Percentiles rank a stretch among this genome's conserved stretches.
These are phyloP conservation scores for Lobosporangium transversale DNA, from an alignment of 192 early-diverging fungal genomes.

Conservation along the genomic window DNA sequence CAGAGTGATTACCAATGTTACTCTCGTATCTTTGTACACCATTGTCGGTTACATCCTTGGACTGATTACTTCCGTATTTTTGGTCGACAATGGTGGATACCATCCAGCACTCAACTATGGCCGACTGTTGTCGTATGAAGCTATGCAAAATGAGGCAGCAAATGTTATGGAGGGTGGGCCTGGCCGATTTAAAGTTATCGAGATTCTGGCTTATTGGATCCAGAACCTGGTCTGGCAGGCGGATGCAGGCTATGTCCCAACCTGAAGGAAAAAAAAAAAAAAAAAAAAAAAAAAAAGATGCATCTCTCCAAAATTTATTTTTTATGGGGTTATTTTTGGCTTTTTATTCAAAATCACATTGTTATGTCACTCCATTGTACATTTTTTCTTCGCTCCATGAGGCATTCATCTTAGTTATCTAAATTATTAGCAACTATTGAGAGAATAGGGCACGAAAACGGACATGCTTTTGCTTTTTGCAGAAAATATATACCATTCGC, in stretches of 20 bases:
- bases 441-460: too few species aligned
- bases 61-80: conserved; percentile 42
- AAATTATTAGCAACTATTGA: too few species aligned
- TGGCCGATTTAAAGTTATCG: conserved; percentile 43
- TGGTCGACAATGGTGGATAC: conserved; percentile 30
- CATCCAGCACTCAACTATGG: conserved; percentile 41
- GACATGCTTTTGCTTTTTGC: too few species aligned
- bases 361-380: too few species aligned
- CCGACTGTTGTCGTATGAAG: conserved; percentile 35
- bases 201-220: conserved; percentile 45
- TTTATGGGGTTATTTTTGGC: too few species aligned
- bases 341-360: too few species aligned
- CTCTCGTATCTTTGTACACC: conserved; percentile 44
- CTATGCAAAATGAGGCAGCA: conserved; percentile 14
- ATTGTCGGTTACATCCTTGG: conserved; percentile 47
- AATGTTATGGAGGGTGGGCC: conserved; percentile 26
- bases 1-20: conserved; percentile 36
- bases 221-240: conserved; percentile 50
- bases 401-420: too few species aligned
- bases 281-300: background rate
- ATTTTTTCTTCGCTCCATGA: too few species aligned
- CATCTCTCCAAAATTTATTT: background rate
- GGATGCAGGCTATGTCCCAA: conserved; percentile 36
- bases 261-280: conserved; percentile 7
- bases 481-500: too few species aligned